Evolutionary conservation across 257 asterid species (phyloP).

Genomic region (Apocynum venetum): DNA sequence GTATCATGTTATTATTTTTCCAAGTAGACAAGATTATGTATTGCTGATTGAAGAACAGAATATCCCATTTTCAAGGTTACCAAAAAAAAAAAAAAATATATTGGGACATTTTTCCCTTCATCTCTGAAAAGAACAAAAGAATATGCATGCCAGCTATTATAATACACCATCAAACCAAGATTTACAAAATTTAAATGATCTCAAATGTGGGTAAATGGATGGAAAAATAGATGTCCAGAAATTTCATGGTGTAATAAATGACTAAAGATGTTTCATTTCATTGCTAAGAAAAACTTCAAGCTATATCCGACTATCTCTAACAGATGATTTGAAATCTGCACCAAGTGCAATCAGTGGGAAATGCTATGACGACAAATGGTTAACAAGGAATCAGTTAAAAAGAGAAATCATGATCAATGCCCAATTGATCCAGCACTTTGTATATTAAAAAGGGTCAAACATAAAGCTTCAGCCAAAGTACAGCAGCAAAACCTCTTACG

Average conservation of each 20-base stretch:
- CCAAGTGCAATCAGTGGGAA: not conserved
- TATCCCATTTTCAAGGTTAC: not conserved
- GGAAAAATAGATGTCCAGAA: not conserved
- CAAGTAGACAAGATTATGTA: not conserved
- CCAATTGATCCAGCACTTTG: not conserved
- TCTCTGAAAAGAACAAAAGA: too few species aligned
- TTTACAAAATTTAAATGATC: not conserved
- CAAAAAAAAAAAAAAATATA: too few species aligned
- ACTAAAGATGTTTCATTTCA: not conserved
- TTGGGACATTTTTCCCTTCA: too few species aligned
- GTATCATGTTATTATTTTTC: too few species aligned
- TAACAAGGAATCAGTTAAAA: not conserved
- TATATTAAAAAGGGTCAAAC: not conserved
- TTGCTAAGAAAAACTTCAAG: not conserved
- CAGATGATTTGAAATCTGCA: not conserved
- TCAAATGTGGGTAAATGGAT: not conserved
- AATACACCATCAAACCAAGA: too few species aligned
- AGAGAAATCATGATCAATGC: not conserved
- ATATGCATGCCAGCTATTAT: too few species aligned
- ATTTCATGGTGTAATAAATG: not conserved
- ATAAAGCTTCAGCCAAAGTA: slow-evolving; percentile 7
- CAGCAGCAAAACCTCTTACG: slow-evolving; percentile 48
- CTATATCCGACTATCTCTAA: not conserved
- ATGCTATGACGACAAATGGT: not conserved
- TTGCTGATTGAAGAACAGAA: not conserved